Base-by-base conservation (phyloP, 805 yeast genomes). In the Tetrapisispora arboricola region DNA sequence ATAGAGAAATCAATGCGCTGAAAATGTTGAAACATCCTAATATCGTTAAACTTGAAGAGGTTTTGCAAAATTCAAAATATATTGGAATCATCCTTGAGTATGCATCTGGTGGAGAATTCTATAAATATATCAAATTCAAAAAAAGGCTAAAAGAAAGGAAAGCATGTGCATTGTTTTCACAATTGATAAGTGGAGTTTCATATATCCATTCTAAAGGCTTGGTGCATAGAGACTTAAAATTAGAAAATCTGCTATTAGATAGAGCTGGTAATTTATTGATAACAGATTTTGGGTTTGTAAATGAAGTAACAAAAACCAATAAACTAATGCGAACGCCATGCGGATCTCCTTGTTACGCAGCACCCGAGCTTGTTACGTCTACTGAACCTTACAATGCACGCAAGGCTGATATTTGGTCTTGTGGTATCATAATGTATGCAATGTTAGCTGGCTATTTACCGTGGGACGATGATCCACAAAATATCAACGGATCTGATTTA, bases 291-390 rank as follows among this genome's bases (percentile, higher is more conserved):
- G 96, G 96, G 0, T 92, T 92, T 64, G 98, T 94, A 30, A 92
- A 92, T 61, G 80, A 90, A 25, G 88, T 65, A 48, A 54, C 55
- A 41, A 49, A 57, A 1, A 73, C 70, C 16, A 73, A 73, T 48
- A 96, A 86, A 58, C 66, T 85, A 35, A 92, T 90, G 97, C 79
- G 78, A 57, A 92, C 98, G 1, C 77, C 88, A 35, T 90, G 98
- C 61, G 98, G 98, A 1, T 85, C 95, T 6, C 98, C 98, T 1
- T 90, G 98, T 60, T 90, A 90, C 62, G 98, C 98, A 0, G 98
- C 98, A 2, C 98, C 98, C 0, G 98, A 92, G 58, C 67, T 92
- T 42, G 98, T 92, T 3, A 79, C 85, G 24, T 80, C 88, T n/a
- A 84, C 78, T 48, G 73, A 79, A 41, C 87, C 94, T n/a, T 92